Percentiles rank a stretch among this genome's conserved stretches.
phyloP scores from a whole-genome alignment of 495 filamentous ascomycete genomes.

The Aspergillus ostianus region DNA sequence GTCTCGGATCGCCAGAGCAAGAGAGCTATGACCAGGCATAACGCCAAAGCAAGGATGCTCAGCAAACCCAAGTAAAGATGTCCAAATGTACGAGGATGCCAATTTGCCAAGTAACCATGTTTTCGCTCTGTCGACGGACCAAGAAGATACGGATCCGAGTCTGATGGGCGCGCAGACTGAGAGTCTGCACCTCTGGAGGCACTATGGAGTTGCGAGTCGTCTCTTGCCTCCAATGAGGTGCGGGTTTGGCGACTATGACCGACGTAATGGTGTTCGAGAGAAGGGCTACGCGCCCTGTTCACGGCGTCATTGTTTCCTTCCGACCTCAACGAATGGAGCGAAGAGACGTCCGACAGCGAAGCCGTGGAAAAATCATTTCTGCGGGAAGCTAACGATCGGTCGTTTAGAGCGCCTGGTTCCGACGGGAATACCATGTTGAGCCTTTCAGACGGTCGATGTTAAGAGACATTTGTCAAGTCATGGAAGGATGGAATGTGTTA shows the following conservation, averaged over 20 bases:
- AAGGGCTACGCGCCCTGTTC: background rate
- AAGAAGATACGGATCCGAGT: constrained; percentile 1
- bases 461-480: background rate
- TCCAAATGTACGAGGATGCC: constrained; percentile 20
- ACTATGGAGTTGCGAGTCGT: background rate
- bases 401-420: background rate
- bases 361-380: background rate
- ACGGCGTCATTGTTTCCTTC: background rate
- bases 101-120: background rate
- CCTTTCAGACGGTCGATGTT: background rate
- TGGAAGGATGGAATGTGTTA: background rate
- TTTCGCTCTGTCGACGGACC: background rate
- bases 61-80: constrained; percentile 8
- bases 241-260: background rate
- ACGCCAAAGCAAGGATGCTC: constrained; percentile 6
- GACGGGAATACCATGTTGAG: background rate
- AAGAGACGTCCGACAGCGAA: background rate
- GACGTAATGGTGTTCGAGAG: background rate
- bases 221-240: background rate
- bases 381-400: background rate
- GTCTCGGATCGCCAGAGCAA: constrained; percentile 21
- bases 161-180: background rate
- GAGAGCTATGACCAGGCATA: constrained; percentile 16
- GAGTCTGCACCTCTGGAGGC: background rate
- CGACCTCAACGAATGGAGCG: background rate